Percentiles rank a stretch among this genome's conserved stretches.
These are phyloP conservation scores for Maudiozyma barnettii DNA, from an alignment of 805 yeast genomes.

Conservation along the genomic window DNA sequence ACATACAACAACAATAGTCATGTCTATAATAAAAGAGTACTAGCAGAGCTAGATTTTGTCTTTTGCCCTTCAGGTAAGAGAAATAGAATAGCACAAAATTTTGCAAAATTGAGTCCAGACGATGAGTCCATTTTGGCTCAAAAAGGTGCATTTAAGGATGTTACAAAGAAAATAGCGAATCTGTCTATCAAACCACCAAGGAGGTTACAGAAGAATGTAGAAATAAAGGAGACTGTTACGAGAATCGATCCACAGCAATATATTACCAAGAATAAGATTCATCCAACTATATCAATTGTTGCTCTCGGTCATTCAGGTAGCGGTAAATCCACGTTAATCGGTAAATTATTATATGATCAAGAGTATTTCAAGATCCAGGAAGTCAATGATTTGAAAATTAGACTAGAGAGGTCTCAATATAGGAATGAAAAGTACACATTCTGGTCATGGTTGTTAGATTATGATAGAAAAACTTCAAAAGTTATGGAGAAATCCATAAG, in stretches of 20 bases:
- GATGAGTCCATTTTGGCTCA: constrained; percentile 59
- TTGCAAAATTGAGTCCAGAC: constrained; percentile 73
- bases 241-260: constrained; percentile 3
- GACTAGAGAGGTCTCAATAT: constrained; percentile 1
- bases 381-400: constrained; percentile 6
- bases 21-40: constrained; percentile 6
- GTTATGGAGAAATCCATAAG: not conserved
- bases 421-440: not conserved
- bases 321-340: constrained; percentile 13
- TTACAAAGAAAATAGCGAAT: constrained; percentile 12
- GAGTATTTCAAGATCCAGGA: constrained; percentile 3
- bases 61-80: constrained; percentile 33
- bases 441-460: constrained; percentile 7
- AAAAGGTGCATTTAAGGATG: constrained; percentile 33
- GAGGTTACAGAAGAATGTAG: not conserved
- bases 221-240: not conserved
- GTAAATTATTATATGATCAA: constrained; percentile 8
- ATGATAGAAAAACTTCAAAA: constrained; percentile 3
- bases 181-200: not conserved
- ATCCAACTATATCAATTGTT: constrained; percentile 1
- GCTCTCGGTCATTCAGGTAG: constrained; percentile 7
- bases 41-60: constrained; percentile 23
- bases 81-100: constrained; percentile 37
- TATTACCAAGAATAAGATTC: not conserved
- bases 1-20: too few species aligned